These are phyloP conservation scores for Casuarina cunninghamiana DNA, from an alignment of 306 rosid genomes.

Conservation along the genomic window DNA sequence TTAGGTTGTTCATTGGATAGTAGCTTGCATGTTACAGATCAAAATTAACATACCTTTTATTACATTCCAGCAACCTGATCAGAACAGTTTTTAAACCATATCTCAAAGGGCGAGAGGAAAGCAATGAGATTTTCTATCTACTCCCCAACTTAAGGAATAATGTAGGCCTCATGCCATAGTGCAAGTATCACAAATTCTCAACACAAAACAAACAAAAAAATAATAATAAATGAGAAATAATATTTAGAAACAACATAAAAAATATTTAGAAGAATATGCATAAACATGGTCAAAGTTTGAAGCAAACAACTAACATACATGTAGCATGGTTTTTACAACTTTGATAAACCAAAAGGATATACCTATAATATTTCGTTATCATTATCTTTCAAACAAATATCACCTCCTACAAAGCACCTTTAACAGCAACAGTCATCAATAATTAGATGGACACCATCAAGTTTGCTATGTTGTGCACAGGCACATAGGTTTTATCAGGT, in stretches of 20 bases:
- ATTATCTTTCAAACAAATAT: background rate
- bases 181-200: constrained; percentile 4
- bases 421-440: background rate
- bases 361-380: background rate
- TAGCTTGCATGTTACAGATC: background rate
- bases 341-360: background rate
- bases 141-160: constrained; percentile 1
- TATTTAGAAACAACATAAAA: background rate
- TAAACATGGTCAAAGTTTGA: background rate
- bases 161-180: constrained; percentile 8
- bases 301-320: background rate
- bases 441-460: background rate
- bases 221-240: background rate
- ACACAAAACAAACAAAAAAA: background rate
- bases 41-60: constrained; percentile 23
- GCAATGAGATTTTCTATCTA: constrained; percentile 17
- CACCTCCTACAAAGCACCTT: background rate
- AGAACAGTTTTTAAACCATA: constrained; percentile 18
- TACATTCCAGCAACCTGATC: constrained; percentile 19
- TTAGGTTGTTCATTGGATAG: background rate
- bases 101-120: constrained; percentile 17
- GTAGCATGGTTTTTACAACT: background rate
- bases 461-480: background rate
- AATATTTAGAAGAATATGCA: background rate
- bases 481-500: background rate